These are phyloP conservation scores for Eremothecium sinecaudum DNA, from an alignment of 1,139 yeast species.

Conservation along the genomic window DNA sequence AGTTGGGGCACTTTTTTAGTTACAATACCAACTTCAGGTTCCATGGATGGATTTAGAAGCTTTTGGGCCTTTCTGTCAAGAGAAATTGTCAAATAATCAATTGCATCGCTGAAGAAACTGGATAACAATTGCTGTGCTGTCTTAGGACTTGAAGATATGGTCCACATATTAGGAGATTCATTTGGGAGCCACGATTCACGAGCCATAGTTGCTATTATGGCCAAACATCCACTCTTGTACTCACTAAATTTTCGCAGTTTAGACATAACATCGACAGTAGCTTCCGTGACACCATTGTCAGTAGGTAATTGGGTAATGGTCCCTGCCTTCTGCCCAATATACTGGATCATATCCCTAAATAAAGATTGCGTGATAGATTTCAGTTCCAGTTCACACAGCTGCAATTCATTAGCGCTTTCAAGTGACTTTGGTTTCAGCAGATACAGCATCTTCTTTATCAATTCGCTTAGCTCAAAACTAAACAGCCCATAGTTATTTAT, in stretches of 20 bases:
- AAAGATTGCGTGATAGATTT: constrained; percentile 34
- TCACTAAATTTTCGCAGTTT: constrained; percentile 57
- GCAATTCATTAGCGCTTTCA: constrained; percentile 13
- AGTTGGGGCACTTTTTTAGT: constrained; percentile 24
- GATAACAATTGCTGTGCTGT: constrained; percentile 47
- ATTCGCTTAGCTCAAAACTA: constrained; percentile 40
- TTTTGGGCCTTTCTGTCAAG: constrained; percentile 47
- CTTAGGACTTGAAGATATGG: constrained; percentile 23
- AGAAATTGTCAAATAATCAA: constrained; percentile 61
- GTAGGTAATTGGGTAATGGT: constrained; percentile 39
- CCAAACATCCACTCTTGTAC: constrained; percentile 45
- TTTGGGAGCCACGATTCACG: constrained; percentile 66
- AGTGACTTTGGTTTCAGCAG: constrained; percentile 23
- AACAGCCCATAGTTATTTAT: constrained; percentile 36
- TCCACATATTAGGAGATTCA: constrained; percentile 31
- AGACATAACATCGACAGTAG: constrained; percentile 58
- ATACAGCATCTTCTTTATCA: constrained; percentile 25
- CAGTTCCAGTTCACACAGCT: constrained; percentile 17
- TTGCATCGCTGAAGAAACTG: constrained; percentile 59
- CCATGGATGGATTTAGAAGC: constrained; percentile 34
- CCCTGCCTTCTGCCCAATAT: constrained; percentile 45
- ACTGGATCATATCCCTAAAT: constrained; percentile 44
- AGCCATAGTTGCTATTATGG: constrained; percentile 42
- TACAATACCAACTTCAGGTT: constrained; percentile 22
- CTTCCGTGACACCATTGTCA: constrained; percentile 61